A percentile compares a stretch with the other conserved stretches of the same genome.
Conservation (phyloP, 768 basidiomycete genomes). For the Pisolithus sp. region DNA sequence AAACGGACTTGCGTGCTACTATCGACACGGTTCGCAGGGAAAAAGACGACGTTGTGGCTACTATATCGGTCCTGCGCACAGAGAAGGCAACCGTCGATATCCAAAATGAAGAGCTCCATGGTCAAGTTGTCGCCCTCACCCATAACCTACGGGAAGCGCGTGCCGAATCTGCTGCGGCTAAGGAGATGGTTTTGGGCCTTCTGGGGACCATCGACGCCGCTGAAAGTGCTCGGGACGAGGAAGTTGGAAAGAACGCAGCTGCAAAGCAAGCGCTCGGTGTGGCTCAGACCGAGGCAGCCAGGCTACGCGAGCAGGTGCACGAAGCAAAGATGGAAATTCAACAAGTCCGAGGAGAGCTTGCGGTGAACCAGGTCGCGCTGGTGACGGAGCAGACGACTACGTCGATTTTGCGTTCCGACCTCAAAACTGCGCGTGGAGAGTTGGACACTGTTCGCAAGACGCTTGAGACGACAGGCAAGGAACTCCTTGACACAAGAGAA, state of each 20-base stretch:
- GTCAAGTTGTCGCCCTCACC: neutral
- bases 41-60: neutral
- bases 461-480: slow-evolving; percentile 6
- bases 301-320: slow-evolving; percentile 4
- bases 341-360: slow-evolving; percentile 4
- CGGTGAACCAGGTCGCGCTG: neutral
- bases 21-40: neutral
- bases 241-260: neutral
- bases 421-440: neutral
- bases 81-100: neutral
- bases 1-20: neutral
- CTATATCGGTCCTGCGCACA: neutral
- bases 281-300: neutral
- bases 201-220: slow-evolving; percentile 5
- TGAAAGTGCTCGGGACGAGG: slow-evolving; percentile 4
- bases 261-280: neutral
- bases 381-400: slow-evolving; percentile 1
- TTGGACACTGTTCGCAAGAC: neutral
- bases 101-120: neutral
- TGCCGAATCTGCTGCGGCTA: slow-evolving; percentile 1
- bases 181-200: slow-evolving; percentile 5
- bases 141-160: neutral
- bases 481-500: slow-evolving; percentile 6
- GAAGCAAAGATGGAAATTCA: slow-evolving; percentile 4
- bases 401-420: slow-evolving; percentile 1